phyloP scores from a whole-genome alignment of 106 monocot species.

The Gastrodia elata region DNA sequence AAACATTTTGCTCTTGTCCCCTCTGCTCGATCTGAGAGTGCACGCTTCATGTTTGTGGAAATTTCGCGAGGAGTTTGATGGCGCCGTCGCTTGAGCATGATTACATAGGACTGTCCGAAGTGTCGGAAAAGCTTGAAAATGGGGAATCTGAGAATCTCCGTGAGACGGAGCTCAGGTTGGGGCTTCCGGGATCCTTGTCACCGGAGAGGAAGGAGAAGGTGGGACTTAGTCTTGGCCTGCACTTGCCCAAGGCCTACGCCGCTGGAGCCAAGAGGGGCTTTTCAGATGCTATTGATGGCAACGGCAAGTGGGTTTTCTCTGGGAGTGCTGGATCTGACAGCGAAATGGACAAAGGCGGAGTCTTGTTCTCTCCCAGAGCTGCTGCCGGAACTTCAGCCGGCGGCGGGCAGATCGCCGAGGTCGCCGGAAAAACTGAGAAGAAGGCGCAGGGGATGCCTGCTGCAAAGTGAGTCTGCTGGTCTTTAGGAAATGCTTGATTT shows the following conservation, averaged over 20 bases:
- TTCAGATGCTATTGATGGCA: constrained; percentile 11
- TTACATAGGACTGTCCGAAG: constrained; percentile 28
- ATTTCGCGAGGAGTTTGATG: constrained; percentile 10
- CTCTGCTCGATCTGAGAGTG: constrained; percentile 2
- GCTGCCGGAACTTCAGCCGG: constrained; percentile 5
- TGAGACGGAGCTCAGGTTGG: constrained; percentile 78
- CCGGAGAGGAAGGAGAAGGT: constrained; percentile 27
- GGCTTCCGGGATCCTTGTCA: constrained; percentile 60
- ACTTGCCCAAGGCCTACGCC: constrained; percentile 8
- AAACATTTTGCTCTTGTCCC: constrained; percentile 1
- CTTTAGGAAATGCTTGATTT: background rate
- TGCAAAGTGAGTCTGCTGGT: constrained; percentile 49
- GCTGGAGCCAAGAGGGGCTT: constrained; percentile 61
- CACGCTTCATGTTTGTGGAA: constrained; percentile 4
- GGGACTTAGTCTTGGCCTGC: constrained; percentile 6
- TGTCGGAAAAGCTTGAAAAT: constrained; percentile 2
- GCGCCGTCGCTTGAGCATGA: constrained; percentile 42
- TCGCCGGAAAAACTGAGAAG: constrained; percentile 10
- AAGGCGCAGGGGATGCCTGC: constrained; percentile 22
- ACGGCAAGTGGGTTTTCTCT: constrained; percentile 17
- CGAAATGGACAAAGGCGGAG: constrained; percentile 22
- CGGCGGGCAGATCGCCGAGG: background rate
- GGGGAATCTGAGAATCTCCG: constrained; percentile 18
- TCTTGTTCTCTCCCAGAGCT: constrained; percentile 33
- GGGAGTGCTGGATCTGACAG: constrained; percentile 5